phyloP scores from a whole-genome alignment of 176 grass and related monocot genomes.

The Juncus inflexus region DNA sequence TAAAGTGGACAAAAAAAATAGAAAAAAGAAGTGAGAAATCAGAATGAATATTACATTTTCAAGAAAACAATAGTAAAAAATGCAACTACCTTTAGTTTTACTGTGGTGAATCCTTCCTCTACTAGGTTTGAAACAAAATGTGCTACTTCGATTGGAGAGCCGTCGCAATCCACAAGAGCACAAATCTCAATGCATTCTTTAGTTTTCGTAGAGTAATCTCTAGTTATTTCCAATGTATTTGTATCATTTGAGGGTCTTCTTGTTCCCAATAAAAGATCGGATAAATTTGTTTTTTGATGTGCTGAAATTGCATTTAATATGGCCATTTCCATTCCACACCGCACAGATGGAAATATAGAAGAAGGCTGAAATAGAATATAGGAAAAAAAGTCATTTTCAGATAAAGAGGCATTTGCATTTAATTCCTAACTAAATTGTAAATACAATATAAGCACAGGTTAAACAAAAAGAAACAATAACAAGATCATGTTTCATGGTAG shows the following conservation, averaged over 20 bases:
- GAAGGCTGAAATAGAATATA: slow-evolving; percentile 49
- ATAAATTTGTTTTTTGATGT: slow-evolving; percentile 38
- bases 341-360: slow-evolving; percentile 84
- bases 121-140: slow-evolving; percentile 62
- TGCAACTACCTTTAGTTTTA: slow-evolving; percentile 76
- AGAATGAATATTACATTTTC: too few relatives aligned
- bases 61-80: background rate
- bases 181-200: slow-evolving; percentile 64
- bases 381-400: slow-evolving; percentile 11
- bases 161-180: slow-evolving; percentile 69
- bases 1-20: too few relatives aligned
- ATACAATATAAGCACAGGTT: too few relatives aligned
- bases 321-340: slow-evolving; percentile 90
- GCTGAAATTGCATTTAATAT: slow-evolving; percentile 82
- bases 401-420: background rate
- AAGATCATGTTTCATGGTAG: background rate
- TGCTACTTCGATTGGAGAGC: slow-evolving; percentile 68
- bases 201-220: slow-evolving; percentile 30
- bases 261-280: slow-evolving; percentile 48
- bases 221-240: slow-evolving; percentile 26
- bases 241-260: too few relatives aligned
- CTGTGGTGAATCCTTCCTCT: slow-evolving; percentile 74
- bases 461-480: slow-evolving; percentile 1
- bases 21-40: too few relatives aligned
- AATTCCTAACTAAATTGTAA: too few relatives aligned